These are phyloP conservation scores for Psilocybe azurescens DNA, from an alignment of 768 basidiomycete genomes.

Conservation along the genomic window DNA sequence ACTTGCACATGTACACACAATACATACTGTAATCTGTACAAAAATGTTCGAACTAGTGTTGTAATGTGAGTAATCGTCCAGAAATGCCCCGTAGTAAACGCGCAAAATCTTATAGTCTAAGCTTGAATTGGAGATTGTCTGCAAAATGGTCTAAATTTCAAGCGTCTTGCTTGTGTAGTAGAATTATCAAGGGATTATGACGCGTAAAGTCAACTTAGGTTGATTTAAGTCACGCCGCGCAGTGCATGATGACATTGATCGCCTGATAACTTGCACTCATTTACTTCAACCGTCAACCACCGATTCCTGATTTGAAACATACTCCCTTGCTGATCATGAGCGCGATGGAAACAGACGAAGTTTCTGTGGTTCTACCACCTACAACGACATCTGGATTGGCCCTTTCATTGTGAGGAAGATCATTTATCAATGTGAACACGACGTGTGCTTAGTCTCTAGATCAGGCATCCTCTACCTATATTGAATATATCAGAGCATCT, in stretches of 20 bases:
- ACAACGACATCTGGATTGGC: conserved; percentile 76
- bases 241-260: background rate
- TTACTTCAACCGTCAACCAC: background rate
- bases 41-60: no score
- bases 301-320: background rate
- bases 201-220: no score
- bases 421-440: background rate
- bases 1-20: background rate
- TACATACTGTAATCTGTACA: no score
- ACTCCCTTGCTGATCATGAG: conserved; percentile 39
- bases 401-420: conserved; percentile 65
- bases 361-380: conserved; percentile 74
- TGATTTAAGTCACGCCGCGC: no score
- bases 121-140: no score
- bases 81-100: no score
- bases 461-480: conserved; percentile 94
- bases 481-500: conserved; percentile 97
- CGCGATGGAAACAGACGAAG: conserved; percentile 82
- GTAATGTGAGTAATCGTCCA: no score
- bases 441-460: conserved; percentile 24
- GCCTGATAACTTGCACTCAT: background rate
- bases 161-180: no score
- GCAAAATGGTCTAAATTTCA: no score
- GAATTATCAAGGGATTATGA: no score
- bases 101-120: no score